These are phyloP conservation scores for Acacia crassicarpa DNA, from an alignment of 306 rosid species.

Conservation along the genomic window DNA sequence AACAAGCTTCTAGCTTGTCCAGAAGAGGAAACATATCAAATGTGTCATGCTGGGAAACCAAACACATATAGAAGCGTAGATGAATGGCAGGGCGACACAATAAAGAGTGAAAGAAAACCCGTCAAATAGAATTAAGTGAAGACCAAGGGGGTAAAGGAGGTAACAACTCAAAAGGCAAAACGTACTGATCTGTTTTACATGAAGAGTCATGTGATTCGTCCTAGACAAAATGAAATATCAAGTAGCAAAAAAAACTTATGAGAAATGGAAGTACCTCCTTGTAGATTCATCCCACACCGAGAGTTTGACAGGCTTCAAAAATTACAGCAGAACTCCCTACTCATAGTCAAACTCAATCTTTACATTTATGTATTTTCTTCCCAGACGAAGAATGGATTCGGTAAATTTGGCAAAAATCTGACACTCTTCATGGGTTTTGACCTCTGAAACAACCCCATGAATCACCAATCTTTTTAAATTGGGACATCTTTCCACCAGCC, in stretches of 20 bases:
- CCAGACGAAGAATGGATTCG: constrained; percentile 60
- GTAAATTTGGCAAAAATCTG: constrained; percentile 58
- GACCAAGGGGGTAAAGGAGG: neutral
- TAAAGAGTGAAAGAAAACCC: neutral
- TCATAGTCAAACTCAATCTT: constrained; percentile 63
- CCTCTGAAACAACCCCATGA: constrained; percentile 68
- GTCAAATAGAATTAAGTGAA: neutral
- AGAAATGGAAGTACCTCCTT: constrained; percentile 27
- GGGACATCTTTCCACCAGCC: constrained; percentile 72
- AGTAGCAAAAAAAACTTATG: neutral
- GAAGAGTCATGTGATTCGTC: constrained; percentile 11
- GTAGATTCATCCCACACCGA: neutral
- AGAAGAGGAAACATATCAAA: neutral
- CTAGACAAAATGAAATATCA: constrained; percentile 17
- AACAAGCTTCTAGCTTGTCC: neutral
- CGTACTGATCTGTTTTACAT: constrained; percentile 11
- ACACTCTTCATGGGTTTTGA: constrained; percentile 62
- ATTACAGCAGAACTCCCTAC: constrained; percentile 31
- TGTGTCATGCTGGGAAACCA: neutral
- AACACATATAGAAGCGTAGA: neutral
- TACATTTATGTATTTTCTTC: constrained; percentile 59
- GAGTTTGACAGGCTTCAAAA: constrained; percentile 11
- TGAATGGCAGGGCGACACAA: neutral
- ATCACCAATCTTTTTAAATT: constrained; percentile 62
- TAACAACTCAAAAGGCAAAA: neutral